Evolutionary conservation across 202 grass and related monocot species (phyloP).

Genomic region (Elaeis oleifera): DNA sequence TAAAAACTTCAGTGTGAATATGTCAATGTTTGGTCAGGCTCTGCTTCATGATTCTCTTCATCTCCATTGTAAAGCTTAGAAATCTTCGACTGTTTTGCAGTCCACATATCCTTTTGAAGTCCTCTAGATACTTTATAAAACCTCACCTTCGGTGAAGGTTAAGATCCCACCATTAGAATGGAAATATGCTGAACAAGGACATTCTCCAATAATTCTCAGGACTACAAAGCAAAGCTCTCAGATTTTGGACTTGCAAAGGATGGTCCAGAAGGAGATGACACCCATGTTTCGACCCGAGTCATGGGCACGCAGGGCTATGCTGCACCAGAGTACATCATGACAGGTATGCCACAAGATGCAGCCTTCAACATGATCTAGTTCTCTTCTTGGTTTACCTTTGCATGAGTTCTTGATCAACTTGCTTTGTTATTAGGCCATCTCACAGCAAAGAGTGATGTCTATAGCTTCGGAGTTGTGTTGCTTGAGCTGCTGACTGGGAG

Average conservation of each 20-base stretch:
- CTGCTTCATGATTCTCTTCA: no score
- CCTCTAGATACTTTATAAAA: no score
- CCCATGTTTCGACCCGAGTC: constrained; percentile 11
- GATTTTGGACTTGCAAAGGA: constrained; percentile 20
- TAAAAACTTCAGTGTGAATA: no score
- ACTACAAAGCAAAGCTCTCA: constrained; percentile 15
- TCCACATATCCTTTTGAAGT: no score
- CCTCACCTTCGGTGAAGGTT: no score
- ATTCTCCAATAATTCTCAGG: background rate
- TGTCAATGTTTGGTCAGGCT: no score
- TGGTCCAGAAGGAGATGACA: constrained; percentile 7
- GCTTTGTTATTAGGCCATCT: constrained; percentile 4
- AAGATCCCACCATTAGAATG: no score
- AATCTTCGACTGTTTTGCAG: no score
- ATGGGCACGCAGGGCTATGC: constrained; percentile 19
- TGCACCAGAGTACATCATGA: constrained; percentile 21
- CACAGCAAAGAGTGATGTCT: constrained; percentile 20
- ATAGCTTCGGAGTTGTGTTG: constrained; percentile 22
- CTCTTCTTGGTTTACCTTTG: background rate
- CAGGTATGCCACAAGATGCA: background rate
- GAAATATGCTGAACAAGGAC: no score
- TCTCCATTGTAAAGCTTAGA: no score
- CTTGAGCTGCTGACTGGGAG: constrained; percentile 16
- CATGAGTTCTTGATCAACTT: background rate
- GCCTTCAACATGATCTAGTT: background rate